Base-by-base conservation (phyloP, 2,329 filamentous ascomycete species). In the Lizonia empirigonia region DNA sequence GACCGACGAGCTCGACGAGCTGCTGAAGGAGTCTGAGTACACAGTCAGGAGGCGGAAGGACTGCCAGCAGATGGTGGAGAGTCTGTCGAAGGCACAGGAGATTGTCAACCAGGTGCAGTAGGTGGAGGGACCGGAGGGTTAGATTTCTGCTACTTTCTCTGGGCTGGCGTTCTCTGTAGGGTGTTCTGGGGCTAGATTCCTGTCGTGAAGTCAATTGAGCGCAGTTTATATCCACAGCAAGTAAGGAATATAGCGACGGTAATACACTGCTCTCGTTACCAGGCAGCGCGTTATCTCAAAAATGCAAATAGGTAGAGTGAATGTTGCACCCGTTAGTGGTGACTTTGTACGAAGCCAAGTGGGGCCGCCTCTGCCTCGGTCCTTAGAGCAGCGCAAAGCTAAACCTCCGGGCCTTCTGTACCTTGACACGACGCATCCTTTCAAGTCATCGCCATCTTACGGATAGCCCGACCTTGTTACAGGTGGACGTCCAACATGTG, bases 51-150 rank as follows among this genome's bases (percentile, higher is more conserved):
- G 94, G 75, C 85, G 94, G 74, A 99, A 99, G 82, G 94, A 99
- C 77, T 99, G 94, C 77, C 91, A 95, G 77, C 91, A 97, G 77
- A 99, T 99, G 94, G 94, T 99, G 42, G 94, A 99, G 77, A 95
- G 90, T 47, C 80, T 99, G 69, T 78, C 82, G 63, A 88, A 89
- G 75, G 94, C 94, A 50, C 94, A 87, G 75, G 94, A 99, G 80
- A 97, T 99, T 77, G 94, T 99, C 72, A 92, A 90, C 76, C 84
- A 87, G 65, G 85, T 87, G 48, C 70, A 73, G 68, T 73, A 66
- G 46, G 39, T 27, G 44, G 39, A 34, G 33, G 38, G 35, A 36
- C 27, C 22, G 26, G 45, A 46, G 44, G 41, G 46, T 47, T 54
- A 57, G 50, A 49, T 51, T 49, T 46, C 44, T 38, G 27, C 42